Evolutionary conservation across 208 protist genomes (phyloP), one percentile per base, ranked within the genome.

Genomic region (Leishmania lainsoni): DNA sequence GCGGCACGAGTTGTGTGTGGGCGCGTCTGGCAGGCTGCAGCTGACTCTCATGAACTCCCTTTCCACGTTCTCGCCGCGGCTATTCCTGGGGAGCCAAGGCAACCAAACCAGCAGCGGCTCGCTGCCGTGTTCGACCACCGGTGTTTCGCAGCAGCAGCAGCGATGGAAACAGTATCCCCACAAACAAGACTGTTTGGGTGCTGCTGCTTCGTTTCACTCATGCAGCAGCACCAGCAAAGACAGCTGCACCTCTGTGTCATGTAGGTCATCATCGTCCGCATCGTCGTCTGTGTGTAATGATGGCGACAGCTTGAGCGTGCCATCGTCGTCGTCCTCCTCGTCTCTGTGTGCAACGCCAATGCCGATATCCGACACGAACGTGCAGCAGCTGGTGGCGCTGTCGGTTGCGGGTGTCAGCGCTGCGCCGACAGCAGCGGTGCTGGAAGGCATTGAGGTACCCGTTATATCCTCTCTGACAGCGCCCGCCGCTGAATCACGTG

Each of bases 11-110:
- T 39, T 88, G 32, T 76, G 70, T 52, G 73, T 81, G 56, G 81
- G 77, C 0, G 75, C 75, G 42, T 26, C 75, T 16, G 85, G 85
- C n/a, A 81, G 56, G 63, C 78, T 88, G 75, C 85, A 83, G 54
- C 35, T 88, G 70, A 86, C 75, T 59, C 78, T 88, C 12, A 84
- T 39, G 8, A 77, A 70, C 81, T 87, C 84, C 5, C 76, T 80
- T 54, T 69, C 76, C 4, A 78, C 70, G 1, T 68, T 66, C 10
- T 73, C 81, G 3, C 39, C 78, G 76, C 54, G 49, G 6, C 9
- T 22, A 4, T n/a, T 68, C 3, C 22, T 75, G 6, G 76, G 76
- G n/a, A 81, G 63, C 42, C 61, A 72, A 20, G 17, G 22, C 51
- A 49, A 2, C 14, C 51, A 75, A 48, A 26, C 35, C 6, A 35